These are phyloP conservation scores for Aspergillus persii DNA, from an alignment of 2,329 filamentous ascomycete genomes.

Conservation along the genomic window DNA sequence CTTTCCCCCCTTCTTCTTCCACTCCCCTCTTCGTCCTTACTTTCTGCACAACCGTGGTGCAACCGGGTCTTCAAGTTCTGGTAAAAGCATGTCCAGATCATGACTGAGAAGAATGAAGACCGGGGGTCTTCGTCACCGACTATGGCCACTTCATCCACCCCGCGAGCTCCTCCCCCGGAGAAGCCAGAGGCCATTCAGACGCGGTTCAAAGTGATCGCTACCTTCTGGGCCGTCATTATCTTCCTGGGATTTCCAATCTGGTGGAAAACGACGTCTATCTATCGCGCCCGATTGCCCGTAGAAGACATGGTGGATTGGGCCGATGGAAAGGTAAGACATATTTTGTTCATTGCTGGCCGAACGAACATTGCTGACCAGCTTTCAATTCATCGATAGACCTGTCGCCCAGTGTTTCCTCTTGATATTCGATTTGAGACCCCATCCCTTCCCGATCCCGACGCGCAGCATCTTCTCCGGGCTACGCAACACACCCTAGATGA, in stretches of 20 bases:
- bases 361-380: neutral
- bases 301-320: slow-evolving; percentile 88
- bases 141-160: slow-evolving; percentile 23
- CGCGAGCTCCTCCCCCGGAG: slow-evolving; percentile 69
- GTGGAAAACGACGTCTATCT: slow-evolving; percentile 93
- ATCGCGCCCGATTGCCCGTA: slow-evolving; percentile 78
- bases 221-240: slow-evolving; percentile 87
- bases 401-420: slow-evolving; percentile 82
- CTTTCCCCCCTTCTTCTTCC: neutral
- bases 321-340: slow-evolving; percentile 70
- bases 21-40: neutral
- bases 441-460: slow-evolving; percentile 63
- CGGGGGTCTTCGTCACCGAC: slow-evolving; percentile 25
- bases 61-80: neutral
- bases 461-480: slow-evolving; percentile 70
- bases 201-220: slow-evolving; percentile 72
- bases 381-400: slow-evolving; percentile 58
- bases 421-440: slow-evolving; percentile 74
- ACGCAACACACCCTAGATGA: slow-evolving; percentile 85
- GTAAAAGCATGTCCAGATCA: slow-evolving; percentile 35
- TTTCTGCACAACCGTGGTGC: neutral
- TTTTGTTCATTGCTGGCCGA: neutral
- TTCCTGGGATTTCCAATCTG: slow-evolving; percentile 87
- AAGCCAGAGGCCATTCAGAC: slow-evolving; percentile 65
- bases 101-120: slow-evolving; percentile 36